These are phyloP conservation scores for Fraxinus greggii DNA, from an alignment of 305 asterid genomes.

Conservation along the genomic window DNA sequence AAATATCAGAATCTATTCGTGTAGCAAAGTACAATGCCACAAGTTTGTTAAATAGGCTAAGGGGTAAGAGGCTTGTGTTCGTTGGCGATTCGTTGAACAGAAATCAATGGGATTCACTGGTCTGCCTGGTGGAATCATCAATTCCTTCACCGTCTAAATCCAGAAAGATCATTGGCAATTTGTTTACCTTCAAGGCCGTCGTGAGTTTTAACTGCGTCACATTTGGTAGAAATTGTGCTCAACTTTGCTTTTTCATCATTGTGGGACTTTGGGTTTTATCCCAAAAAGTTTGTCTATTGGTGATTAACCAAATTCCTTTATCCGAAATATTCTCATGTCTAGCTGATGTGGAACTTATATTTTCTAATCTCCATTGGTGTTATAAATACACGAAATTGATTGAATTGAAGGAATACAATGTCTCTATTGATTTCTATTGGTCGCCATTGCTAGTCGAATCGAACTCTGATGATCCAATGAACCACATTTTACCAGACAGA, in stretches of 20 bases:
- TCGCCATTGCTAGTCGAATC: constrained; percentile 85
- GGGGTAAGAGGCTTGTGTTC: constrained; percentile 75
- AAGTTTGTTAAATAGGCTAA: constrained; percentile 57
- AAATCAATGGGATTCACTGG: constrained; percentile 93
- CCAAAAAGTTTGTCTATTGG: background rate
- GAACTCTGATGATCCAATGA: constrained; percentile 72
- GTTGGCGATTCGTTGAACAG: constrained; percentile 88
- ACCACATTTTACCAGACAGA: constrained; percentile 65
- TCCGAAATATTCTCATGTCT: background rate
- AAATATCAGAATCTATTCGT: background rate
- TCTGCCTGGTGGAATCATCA: constrained; percentile 66
- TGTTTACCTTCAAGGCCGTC: constrained; percentile 75
- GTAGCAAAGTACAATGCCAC: constrained; percentile 65
- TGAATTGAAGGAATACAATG: constrained; percentile 67
- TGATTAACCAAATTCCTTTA: background rate
- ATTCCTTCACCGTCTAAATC: constrained; percentile 50
- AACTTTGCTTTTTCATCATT: background rate
- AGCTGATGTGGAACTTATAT: background rate
- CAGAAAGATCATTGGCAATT: constrained; percentile 67
- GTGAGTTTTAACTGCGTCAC: constrained; percentile 34
- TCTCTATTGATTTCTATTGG: constrained; percentile 80
- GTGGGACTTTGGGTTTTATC: background rate
- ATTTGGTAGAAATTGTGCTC: background rate
- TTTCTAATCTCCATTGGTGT: background rate
- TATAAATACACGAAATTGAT: background rate